Evolutionary conservation across 1,284 basidiomycete species (phyloP).

Genomic region (Heliocybe sulcata): DNA sequence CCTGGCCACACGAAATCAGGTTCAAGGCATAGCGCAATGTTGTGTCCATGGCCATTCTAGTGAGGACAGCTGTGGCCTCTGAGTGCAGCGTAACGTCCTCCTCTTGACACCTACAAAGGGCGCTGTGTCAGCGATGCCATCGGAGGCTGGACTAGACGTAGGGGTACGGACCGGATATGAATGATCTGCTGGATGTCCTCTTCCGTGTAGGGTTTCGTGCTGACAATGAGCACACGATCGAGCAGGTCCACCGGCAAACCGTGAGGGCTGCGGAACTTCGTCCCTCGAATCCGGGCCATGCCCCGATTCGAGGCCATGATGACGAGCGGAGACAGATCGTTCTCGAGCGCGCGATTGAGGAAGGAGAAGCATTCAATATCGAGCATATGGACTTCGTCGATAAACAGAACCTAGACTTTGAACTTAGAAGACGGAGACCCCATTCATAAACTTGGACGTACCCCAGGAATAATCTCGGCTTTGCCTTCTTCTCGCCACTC

Average conservation of each 20-base stretch:
- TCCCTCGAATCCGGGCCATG: slow-evolving; percentile 92
- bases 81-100: slow-evolving; percentile 87
- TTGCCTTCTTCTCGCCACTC: slow-evolving; percentile 99
- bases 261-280: slow-evolving; percentile 90
- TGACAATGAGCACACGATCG: slow-evolving; percentile 93
- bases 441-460: slow-evolving; percentile 33
- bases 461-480: slow-evolving; percentile 95
- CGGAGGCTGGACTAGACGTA: too few relatives aligned
- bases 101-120: slow-evolving; percentile 71
- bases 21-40: slow-evolving; percentile 89
- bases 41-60: slow-evolving; percentile 81
- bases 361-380: slow-evolving; percentile 99
- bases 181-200: slow-evolving; percentile 91
- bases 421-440: background rate
- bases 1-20: slow-evolving; percentile 84
- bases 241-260: slow-evolving; percentile 93
- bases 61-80: slow-evolving; percentile 74
- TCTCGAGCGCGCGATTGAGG: slow-evolving; percentile 93
- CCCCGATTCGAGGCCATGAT: slow-evolving; percentile 99
- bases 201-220: slow-evolving; percentile 82
- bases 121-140: background rate
- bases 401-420: slow-evolving; percentile 69
- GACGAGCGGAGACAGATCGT: slow-evolving; percentile 89
- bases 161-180: slow-evolving; percentile 69
- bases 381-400: slow-evolving; percentile 98